These are phyloP conservation scores for Metschnikowia matae DNA, from an alignment of 805 yeast genomes.

Conservation along the genomic window DNA sequence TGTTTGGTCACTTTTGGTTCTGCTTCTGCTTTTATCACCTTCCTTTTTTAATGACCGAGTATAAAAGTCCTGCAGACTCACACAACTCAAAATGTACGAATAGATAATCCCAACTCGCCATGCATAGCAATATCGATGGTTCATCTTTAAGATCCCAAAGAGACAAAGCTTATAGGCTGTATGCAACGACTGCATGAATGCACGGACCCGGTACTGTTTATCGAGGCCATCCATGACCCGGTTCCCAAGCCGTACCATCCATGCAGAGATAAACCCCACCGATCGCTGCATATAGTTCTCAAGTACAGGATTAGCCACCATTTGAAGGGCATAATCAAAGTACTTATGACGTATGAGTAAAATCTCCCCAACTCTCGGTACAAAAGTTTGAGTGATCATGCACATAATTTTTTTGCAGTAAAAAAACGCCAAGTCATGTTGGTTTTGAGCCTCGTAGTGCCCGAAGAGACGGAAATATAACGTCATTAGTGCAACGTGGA, in stretches of 20 bases:
- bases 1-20: too few species aligned
- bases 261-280: slow-evolving; percentile 7
- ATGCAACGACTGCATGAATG: slow-evolving; percentile 8
- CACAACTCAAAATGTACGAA: slow-evolving; percentile 11
- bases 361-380: slow-evolving; percentile 11
- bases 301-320: slow-evolving; percentile 10
- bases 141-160: slow-evolving; percentile 13
- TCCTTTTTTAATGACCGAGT: neutral
- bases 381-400: slow-evolving; percentile 10
- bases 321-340: slow-evolving; percentile 10
- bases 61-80: slow-evolving; percentile 14
- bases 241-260: slow-evolving; percentile 12
- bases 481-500: slow-evolving; percentile 10
- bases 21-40: too few species aligned
- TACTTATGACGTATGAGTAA: slow-evolving; percentile 8
- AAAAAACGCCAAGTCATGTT: slow-evolving; percentile 9
- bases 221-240: slow-evolving; percentile 1
- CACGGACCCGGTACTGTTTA: slow-evolving; percentile 2
- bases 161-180: slow-evolving; percentile 10
- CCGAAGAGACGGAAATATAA: slow-evolving; percentile 15
- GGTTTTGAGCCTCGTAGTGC: slow-evolving; percentile 12
- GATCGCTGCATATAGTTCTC: slow-evolving; percentile 15
- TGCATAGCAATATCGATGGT: slow-evolving; percentile 18
- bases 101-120: slow-evolving; percentile 19
- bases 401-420: slow-evolving; percentile 15